phyloP scores from a whole-genome alignment of 352 stramenopile species.

The Pythium pectinolyticum region DNA sequence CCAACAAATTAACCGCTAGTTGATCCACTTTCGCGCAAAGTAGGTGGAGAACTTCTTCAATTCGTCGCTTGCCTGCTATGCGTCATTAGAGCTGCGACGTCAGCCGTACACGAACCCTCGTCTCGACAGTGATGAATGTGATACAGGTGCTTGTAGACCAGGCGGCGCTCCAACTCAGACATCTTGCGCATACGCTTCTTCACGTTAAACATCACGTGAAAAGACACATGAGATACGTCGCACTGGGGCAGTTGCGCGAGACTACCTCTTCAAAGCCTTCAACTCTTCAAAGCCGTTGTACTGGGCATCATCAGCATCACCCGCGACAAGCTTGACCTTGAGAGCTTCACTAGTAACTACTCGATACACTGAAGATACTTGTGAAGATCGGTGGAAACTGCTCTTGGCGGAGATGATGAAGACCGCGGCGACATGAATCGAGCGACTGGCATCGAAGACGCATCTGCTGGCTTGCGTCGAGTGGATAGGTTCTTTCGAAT shows the following conservation, averaged over 20 bases:
- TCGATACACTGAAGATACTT: not conserved
- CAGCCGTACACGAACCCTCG: too few species aligned
- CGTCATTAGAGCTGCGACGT: not conserved
- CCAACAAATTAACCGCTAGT: not conserved
- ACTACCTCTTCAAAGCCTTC: not conserved
- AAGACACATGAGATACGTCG: not conserved
- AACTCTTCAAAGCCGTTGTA: not conserved
- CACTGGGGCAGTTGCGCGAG: not conserved
- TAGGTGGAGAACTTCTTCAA: too few species aligned
- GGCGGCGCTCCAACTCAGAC: not conserved
- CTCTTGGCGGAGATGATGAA: not conserved
- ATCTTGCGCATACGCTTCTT: not conserved
- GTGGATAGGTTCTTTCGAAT: too few species aligned
- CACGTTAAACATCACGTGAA: constrained; percentile 13
- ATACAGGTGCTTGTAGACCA: not conserved
- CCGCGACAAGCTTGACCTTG: not conserved
- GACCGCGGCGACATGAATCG: not conserved
- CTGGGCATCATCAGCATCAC: constrained; percentile 4
- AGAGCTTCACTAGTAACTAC: not conserved
- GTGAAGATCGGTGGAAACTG: not conserved
- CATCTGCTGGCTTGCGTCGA: too few species aligned
- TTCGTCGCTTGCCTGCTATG: not conserved
- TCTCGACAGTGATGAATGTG: not conserved
- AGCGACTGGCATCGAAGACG: not conserved
- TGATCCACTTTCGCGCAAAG: not conserved